Conservation (phyloP, 2,329 filamentous ascomycete species). For the Diaporthe sp. region DNA sequence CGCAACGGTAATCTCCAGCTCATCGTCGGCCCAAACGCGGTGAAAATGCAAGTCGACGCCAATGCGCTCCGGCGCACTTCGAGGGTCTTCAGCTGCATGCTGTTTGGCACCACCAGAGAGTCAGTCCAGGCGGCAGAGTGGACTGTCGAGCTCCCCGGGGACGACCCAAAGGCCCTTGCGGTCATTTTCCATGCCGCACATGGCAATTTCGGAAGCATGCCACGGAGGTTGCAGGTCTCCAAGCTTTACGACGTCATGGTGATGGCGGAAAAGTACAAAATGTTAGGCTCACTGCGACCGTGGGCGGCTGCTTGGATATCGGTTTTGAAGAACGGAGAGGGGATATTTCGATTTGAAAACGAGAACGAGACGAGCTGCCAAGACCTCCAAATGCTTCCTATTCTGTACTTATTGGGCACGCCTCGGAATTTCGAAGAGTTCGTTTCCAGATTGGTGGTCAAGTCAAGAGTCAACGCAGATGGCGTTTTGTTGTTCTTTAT, state of each 20-base stretch:
- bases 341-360: neutral
- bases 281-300: conserved; percentile 5
- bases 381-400: neutral
- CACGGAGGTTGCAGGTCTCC: neutral
- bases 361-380: neutral
- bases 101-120: neutral
- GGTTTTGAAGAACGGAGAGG: too few species aligned
- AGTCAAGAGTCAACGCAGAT: too few species aligned
- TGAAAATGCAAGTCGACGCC: neutral
- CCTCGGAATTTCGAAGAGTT: too few species aligned
- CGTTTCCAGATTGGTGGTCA: too few species aligned
- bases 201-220: neutral
- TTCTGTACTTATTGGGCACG: neutral
- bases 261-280: conserved; percentile 2
- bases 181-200: conserved; percentile 23
- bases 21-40: neutral
- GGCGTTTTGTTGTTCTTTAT: too few species aligned
- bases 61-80: conserved; percentile 7
- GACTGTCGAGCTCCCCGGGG: conserved; percentile 31
- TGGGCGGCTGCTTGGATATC: neutral
- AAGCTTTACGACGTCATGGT: neutral
- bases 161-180: neutral
- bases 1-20: conserved; percentile 23
- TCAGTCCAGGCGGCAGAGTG: neutral
- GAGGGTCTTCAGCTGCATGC: neutral